Percentiles rank a stretch among this genome's conserved stretches.
Conservation (phyloP, 78 protist genomes). For the Cyanophora paradoxa region DNA sequence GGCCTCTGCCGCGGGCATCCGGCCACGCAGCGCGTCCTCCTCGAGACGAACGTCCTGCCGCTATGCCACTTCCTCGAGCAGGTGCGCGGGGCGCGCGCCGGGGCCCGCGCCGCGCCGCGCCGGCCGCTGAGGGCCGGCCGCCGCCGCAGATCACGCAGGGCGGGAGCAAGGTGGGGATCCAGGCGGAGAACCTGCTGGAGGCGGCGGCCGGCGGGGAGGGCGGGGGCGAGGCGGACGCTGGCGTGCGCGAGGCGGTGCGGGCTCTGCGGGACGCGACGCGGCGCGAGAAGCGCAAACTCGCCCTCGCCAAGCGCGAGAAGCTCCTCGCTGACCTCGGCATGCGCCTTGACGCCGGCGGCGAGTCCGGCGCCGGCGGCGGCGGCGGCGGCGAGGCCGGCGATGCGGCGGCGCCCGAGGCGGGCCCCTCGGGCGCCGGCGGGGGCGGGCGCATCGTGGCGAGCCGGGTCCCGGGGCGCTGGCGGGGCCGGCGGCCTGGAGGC, state of each 20-base stretch:
- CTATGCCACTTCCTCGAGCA: constrained; percentile 54
- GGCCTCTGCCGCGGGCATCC: constrained; percentile 18
- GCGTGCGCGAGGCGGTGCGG: neutral
- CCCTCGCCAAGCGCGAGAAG: neutral
- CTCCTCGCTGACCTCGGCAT: neutral
- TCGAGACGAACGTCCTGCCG: constrained; percentile 1
- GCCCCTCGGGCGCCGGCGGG: too few relatives aligned
- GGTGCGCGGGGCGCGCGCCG: neutral
- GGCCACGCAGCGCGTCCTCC: constrained; percentile 31
- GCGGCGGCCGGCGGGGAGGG: neutral
- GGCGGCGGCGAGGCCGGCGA: too few relatives aligned
- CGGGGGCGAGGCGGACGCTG: constrained; percentile 5
- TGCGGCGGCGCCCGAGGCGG: too few relatives aligned
- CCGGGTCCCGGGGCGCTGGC: too few relatives aligned
- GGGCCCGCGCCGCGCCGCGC: neutral
- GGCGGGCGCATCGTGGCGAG: neutral
- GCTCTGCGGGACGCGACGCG: constrained; percentile 13
- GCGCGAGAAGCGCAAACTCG: neutral
- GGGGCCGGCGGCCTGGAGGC: too few relatives aligned
- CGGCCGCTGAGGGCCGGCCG: neutral
- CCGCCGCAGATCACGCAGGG: constrained; percentile 27
- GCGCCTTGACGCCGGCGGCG: neutral
- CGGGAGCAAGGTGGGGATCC: constrained; percentile 35
- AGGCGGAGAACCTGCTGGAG: constrained; percentile 2
- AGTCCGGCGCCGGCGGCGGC: neutral